Evolutionary conservation across 139 green algal genomes (phyloP).

Genomic region (Ulvella scutata): DNA sequence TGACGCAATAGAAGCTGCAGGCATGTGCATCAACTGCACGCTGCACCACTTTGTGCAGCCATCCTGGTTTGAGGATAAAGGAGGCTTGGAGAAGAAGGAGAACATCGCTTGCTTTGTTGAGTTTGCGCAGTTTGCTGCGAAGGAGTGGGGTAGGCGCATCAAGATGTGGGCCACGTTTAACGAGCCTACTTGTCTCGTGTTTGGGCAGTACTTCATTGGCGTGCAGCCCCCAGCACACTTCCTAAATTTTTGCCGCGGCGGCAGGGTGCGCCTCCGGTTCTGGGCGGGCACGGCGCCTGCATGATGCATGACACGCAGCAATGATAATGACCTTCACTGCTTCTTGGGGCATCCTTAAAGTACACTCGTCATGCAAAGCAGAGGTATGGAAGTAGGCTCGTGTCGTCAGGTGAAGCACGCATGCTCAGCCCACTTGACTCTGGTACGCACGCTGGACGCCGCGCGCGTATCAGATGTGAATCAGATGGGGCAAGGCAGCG

Average conservation of each 20-base stretch:
- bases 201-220: constrained; percentile 56
- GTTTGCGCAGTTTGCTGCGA: constrained; percentile 34
- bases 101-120: constrained; percentile 66
- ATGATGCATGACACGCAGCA: no score
- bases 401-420: no score
- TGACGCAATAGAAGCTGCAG: constrained; percentile 22
- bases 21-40: constrained; percentile 55
- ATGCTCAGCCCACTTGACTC: no score
- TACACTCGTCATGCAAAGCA: no score
- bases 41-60: constrained; percentile 77
- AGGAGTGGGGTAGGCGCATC: constrained; percentile 36
- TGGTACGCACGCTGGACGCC: no score
- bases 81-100: constrained; percentile 47
- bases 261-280: no score
- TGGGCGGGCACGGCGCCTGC: no score
- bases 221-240: constrained; percentile 44
- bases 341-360: no score
- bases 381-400: no score
- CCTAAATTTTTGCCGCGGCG: constrained; percentile 15
- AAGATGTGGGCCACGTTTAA: constrained; percentile 75
- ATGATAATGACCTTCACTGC: no score
- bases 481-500: no score
- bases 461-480: no score
- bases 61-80: constrained; percentile 63
- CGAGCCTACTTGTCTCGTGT: constrained; percentile 48